Evolutionary conservation across 1,284 basidiomycete species (phyloP), one percentile per base, ranked within the genome.

Genomic region (Lentinula novae-zelandiae): DNA sequence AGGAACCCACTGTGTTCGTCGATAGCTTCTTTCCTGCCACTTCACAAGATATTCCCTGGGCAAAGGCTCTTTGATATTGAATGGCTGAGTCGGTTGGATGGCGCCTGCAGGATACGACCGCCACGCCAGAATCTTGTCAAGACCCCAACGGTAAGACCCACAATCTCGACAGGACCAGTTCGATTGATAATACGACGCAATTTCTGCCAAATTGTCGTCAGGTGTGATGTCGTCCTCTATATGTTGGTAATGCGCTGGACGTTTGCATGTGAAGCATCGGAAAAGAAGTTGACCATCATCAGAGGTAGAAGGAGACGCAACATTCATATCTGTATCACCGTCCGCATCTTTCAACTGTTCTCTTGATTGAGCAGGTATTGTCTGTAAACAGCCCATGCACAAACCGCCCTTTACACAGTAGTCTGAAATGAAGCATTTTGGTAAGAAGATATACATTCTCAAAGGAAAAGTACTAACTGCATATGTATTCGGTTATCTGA

Each of bases 101-200:
- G 84, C 86, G 63, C 81, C 79, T 1, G 81, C 72, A 33, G 90
- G 90, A 67, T 83, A 87, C 7, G 92, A 89, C 40, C 93, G 82
- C 95, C 95, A 98, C 0, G 94, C 95, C 48, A 97, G 79, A 64
- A 98, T 92, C 71, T 89, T 89, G 71, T 97, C 93, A n/a, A 95
- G 76, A 1, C 75, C 70, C 69, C 87, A 87, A 10, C 78, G 76
- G 72, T 83, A 95, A 7, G 87, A 90, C n/a, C 78, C 74, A 70
- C 95, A 97, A 67, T 94, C 87, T 9, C 81, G 79, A 68, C 95
- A 96, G 33, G 82, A 75, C 91, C 92, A 96, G n/a, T 77, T 76
- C 10, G 80, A 62, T 67, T 93, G 91, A 69, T 92, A 94, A 65
- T 86, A 76, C 12, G 69, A 67, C 13, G 87, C 90, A 33, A 87